Evolutionary conservation across 148 eudicot species (phyloP).

Genomic region (Vaccinium vitisidaea): DNA sequence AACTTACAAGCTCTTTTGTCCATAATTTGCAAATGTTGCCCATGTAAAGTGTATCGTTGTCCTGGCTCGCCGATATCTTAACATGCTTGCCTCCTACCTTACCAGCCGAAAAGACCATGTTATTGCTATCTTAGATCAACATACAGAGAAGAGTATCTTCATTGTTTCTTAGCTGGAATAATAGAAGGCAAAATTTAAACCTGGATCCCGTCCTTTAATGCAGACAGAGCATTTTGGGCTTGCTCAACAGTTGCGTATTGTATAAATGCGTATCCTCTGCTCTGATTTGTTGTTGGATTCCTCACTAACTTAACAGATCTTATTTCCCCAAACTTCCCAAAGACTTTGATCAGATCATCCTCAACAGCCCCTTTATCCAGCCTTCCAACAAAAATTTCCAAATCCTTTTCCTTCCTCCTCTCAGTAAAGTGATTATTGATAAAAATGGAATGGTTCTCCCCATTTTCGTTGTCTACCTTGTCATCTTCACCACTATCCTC

Average conservation of each 20-base stretch:
- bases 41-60: slow-evolving; percentile 32
- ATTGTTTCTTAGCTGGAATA: neutral
- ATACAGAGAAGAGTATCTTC: neutral
- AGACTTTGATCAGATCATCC: slow-evolving; percentile 31
- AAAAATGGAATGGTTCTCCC: slow-evolving; percentile 11
- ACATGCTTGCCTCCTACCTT: slow-evolving; percentile 36
- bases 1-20: slow-evolving; percentile 33
- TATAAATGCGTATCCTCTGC: slow-evolving; percentile 38
- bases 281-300: slow-evolving; percentile 25
- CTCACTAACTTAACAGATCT: slow-evolving; percentile 23
- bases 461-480: slow-evolving; percentile 7
- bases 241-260: slow-evolving; percentile 29
- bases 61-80: slow-evolving; percentile 28
- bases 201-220: slow-evolving; percentile 27
- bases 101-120: slow-evolving; percentile 12
- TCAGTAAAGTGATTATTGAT: slow-evolving; percentile 11
- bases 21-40: slow-evolving; percentile 41
- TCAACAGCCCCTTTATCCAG: slow-evolving; percentile 28
- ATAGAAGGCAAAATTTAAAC: slow-evolving; percentile 17
- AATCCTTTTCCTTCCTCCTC: slow-evolving; percentile 19
- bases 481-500: slow-evolving; percentile 13
- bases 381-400: slow-evolving; percentile 30
- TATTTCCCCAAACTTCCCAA: slow-evolving; percentile 33
- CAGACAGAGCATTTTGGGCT: slow-evolving; percentile 30
- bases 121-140: slow-evolving; percentile 4